A percentile compares a stretch with the other conserved stretches of the same genome.
Conservation (phyloP, 2,329 filamentous ascomycete species). For the Aspergillus fumigatus region DNA sequence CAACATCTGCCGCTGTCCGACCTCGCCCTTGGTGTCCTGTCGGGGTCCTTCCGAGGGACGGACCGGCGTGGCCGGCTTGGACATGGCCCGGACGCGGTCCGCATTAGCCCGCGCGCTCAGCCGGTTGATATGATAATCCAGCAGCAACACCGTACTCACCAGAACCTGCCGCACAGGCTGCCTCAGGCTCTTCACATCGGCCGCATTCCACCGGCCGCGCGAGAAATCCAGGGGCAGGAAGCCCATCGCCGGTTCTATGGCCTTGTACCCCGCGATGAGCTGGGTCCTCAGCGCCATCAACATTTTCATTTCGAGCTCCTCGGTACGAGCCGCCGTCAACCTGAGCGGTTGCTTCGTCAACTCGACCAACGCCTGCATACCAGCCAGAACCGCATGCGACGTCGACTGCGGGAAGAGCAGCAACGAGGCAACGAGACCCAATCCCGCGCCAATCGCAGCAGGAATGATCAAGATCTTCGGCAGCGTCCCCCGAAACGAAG, state of each 20-base stretch:
- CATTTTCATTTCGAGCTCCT: constrained; percentile 13
- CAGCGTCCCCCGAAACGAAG: constrained; percentile 37
- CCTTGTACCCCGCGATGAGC: constrained; percentile 35
- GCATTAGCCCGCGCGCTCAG: neutral
- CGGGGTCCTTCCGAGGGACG: neutral
- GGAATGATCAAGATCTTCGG: constrained; percentile 41
- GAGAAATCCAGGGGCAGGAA: constrained; percentile 48
- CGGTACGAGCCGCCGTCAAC: constrained; percentile 13
- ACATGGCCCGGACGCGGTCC: neutral
- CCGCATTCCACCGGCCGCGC: constrained; percentile 42
- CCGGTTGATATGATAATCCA: constrained; percentile 41
- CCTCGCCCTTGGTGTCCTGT: constrained; percentile 16
- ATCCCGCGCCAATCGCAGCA: constrained; percentile 42
- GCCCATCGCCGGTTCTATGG: constrained; percentile 34
- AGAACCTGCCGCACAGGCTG: constrained; percentile 34
- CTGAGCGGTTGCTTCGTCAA: constrained; percentile 26
- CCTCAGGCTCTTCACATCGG: constrained; percentile 39
- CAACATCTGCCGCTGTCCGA: constrained; percentile 28
- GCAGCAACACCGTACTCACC: constrained; percentile 30
- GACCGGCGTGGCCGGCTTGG: neutral
- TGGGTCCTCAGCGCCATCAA: constrained; percentile 26
- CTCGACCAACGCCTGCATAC: constrained; percentile 25
- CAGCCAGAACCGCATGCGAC: constrained; percentile 40
- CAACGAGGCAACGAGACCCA: constrained; percentile 42
- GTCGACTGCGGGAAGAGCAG: constrained; percentile 49